Evolutionary conservation across 306 rosid species (phyloP), one percentile per base, ranked within the genome.

Genomic region (Prunus davidiana): DNA sequence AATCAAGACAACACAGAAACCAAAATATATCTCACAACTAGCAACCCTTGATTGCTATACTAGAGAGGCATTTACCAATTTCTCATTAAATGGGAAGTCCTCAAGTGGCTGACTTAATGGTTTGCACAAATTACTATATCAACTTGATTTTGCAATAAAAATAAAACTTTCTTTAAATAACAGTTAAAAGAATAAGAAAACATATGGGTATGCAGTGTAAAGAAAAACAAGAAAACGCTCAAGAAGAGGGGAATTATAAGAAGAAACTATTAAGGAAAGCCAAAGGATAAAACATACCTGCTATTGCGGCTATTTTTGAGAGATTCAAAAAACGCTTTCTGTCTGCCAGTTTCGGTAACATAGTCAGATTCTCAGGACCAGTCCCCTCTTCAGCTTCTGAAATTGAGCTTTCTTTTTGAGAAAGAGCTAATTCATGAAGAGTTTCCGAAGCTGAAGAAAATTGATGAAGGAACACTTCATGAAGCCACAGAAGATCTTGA

Each of bases 401-500:
- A 20, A 78, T 69, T 75, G 85, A 76, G 52, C 50, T 83, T 46
- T 87, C 83, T 67, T 79, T 81, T 89, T 86, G 91, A 75, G 92
- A 72, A 75, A 92, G 96, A 82, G 98, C 93, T 80, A 90, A 82
- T 43, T 16, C 76, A 86, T 95, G 97, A 75, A 95, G 97, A 68
- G 89, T 92, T 71, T 95, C 96, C 18, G 98, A 92, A 80, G 97
- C 98, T 66, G 92, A 79, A 58, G 86, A 85, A 86, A 90, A 95
- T 58, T 89, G 97, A 79, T 89, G 90, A 78, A 95, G 97, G 78
- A 87, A 92, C 86, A 95, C 74, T 81, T 92, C 92, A 76, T 95
- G 98, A 83, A 95, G 97, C 98, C 98, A 95, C 64, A 90, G 84
- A 80, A 95, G 97, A 87, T 88, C 96, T 34, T 83, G 89, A 73